A percentile compares a stretch with the other conserved stretches of the same genome.
Conservation (phyloP, 345 rosid species). For the Nasturtium officinale region DNA sequence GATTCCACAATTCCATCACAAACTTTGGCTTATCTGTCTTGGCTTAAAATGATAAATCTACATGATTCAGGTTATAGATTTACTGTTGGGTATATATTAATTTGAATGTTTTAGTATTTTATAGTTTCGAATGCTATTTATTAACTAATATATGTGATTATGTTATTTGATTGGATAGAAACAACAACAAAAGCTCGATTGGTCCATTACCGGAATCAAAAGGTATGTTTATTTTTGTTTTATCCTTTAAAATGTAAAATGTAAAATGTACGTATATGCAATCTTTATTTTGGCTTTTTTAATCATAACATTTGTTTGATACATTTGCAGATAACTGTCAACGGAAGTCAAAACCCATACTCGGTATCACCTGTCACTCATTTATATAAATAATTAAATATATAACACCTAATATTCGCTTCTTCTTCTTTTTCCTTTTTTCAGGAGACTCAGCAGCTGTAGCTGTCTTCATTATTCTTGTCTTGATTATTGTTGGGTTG, state of each 20-base stretch:
- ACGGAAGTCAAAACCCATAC: slow-evolving; percentile 25
- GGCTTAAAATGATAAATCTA: neutral
- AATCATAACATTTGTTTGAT: slow-evolving; percentile 8
- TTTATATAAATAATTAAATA: slow-evolving; percentile 21
- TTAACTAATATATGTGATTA: neutral
- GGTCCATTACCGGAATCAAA: neutral
- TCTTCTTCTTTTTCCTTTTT: neutral
- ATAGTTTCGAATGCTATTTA: neutral
- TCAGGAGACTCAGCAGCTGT: slow-evolving; percentile 25
- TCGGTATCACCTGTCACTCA: slow-evolving; percentile 14
- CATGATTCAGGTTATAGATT: neutral
- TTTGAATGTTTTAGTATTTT: too few relatives aligned
- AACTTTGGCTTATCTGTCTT: neutral
- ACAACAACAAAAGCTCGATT: slow-evolving; percentile 3
- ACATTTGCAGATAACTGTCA: slow-evolving; percentile 14
- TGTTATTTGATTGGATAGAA: neutral
- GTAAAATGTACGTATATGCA: too few relatives aligned
- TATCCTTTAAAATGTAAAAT: neutral
- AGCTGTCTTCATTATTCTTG: slow-evolving; percentile 10
- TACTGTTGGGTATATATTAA: neutral
- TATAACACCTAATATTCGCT: neutral
- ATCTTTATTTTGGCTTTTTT: slow-evolving; percentile 14
- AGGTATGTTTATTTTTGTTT: slow-evolving; percentile 2
- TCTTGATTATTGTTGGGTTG: too few relatives aligned
- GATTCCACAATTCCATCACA: neutral